Base-by-base conservation (phyloP, 2,329 filamentous ascomycete genomes). In the Beauveria medogensis region DNA sequence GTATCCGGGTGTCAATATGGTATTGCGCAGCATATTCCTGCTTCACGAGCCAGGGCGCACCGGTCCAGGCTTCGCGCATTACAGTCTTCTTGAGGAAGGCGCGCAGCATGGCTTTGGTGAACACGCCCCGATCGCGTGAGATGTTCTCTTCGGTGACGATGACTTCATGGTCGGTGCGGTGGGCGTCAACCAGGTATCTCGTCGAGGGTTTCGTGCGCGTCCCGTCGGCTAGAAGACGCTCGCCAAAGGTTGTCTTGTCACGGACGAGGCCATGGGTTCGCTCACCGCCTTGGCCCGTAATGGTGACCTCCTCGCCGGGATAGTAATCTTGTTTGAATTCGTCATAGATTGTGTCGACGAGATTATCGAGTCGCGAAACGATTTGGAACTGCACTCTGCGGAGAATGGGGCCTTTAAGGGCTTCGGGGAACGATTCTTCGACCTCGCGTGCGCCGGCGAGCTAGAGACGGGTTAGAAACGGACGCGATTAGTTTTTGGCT, bases 1-100 rank as follows among this genome's bases (percentile, higher is more conserved):
- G 94, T 14, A 97, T 85, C 58, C 91, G 86, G n/a, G 86, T 92
- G 63, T 91, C 88, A 64, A 99, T 94, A 64, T 91, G 87, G 73
- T 94, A 96, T 64, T 87, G 82, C 51, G 85, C 84, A 1, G 94
- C 94, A 62, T 96, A 86, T 59, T 91, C 87, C 41, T 89, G 83
- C 75, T 95, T 97, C 20, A 97, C 93, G 60, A 96, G 78, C 94
- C 94, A 99, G 0, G 94, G 93, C 0, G 94, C 94, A n/a, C 93
- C 93, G 63, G 87, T 93, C 91, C 92, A 97, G 4, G 91, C 85
- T 69, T 97, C 94, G 63, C 93, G 81, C 2, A 87, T 89, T n/a
- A 97, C 89, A 0, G 92, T 94, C 73, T 95, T 92, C 72, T 96
- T 96, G 65, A 99, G 90, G 66, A 97, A 99, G 6, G 92, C 91